Base-by-base conservation (phyloP, 306 rosid species). In the Abrus pulchellus region DNA sequence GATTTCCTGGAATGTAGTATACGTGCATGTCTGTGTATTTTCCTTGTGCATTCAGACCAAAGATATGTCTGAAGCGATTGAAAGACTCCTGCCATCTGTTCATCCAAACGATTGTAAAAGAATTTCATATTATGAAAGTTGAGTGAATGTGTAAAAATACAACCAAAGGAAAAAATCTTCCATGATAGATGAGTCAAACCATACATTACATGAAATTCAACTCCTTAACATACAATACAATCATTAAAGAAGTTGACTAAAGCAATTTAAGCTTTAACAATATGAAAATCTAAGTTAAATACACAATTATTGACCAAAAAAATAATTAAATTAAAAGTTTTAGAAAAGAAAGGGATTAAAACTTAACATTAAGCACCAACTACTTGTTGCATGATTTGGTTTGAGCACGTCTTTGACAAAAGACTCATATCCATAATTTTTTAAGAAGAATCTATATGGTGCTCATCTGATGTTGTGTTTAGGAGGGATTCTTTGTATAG, bases 71-170 rank as follows among this genome's bases (percentile, higher is more conserved):
- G 47, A 93, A 85, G 57, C 98, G 94, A 83, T 69, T 85, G 29
- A 87, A 83, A 60, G 95, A 94, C 72, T 89, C 93, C 79, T 89
- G 74, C 98, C 94, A 93, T 76, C 98, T 92, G 67, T 82, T 32
- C 80, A 85, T 68, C 75, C 80, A 88, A 82, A 73, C 63, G 28
- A 79, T 67, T 40, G 59, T 65, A 72, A 77, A 60, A 36, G 72
- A 72, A 74, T 77, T 82, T 64, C 73, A 79, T 67, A 50, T 60
- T 13, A 79, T 70, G 73, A 56, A 71, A 74, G 29, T 54, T 48
- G 43, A 72, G 80, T 6, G 47, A 61, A 75, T 73, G 54, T 64
- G 27, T 5, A 9, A 82, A 41, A 14, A 66, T 41, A 63, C 59
- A 71, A 43, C 13, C 70, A 62, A 62, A 50, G 54, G 29, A 79